A percentile compares a stretch with the other conserved stretches of the same genome.
These are phyloP conservation scores for Capsicum chinense DNA, from an alignment of 257 asterid genomes.

Conservation along the genomic window DNA sequence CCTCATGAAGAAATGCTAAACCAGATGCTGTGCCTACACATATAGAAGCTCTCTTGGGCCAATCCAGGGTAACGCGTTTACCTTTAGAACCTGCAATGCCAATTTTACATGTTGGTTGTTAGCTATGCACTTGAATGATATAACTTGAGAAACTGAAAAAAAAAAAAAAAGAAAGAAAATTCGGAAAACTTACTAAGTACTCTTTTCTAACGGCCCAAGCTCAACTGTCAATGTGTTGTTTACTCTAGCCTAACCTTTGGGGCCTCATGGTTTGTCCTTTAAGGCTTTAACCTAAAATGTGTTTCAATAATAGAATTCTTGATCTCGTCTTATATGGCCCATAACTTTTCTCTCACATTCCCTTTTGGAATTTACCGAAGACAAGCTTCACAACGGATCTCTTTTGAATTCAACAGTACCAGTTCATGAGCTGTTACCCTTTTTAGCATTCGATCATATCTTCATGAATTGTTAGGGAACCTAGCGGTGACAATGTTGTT, in stretches of 20 bases:
- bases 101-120: conserved; percentile 4
- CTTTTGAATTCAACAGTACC: neutral
- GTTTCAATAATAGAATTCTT: neutral
- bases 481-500: no score
- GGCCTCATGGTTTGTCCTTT: no score
- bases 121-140: neutral
- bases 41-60: conserved; percentile 74
- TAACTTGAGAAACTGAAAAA: neutral
- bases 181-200: no score
- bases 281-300: no score
- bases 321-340: neutral
- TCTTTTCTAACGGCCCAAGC: no score
- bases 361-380: neutral
- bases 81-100: conserved; percentile 53
- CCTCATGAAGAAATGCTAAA: conserved; percentile 85
- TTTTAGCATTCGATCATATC: neutral
- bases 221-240: no score
- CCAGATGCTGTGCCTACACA: conserved; percentile 78
- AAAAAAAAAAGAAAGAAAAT: no score
- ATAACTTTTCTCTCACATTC: neutral
- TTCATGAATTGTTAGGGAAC: neutral
- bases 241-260: no score
- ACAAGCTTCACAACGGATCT: neutral
- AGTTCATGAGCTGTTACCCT: neutral
- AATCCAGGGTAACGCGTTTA: conserved; percentile 51